Base-by-base conservation (phyloP, 2,329 filamentous ascomycete species). In the Lecanicillium sp. region DNA sequence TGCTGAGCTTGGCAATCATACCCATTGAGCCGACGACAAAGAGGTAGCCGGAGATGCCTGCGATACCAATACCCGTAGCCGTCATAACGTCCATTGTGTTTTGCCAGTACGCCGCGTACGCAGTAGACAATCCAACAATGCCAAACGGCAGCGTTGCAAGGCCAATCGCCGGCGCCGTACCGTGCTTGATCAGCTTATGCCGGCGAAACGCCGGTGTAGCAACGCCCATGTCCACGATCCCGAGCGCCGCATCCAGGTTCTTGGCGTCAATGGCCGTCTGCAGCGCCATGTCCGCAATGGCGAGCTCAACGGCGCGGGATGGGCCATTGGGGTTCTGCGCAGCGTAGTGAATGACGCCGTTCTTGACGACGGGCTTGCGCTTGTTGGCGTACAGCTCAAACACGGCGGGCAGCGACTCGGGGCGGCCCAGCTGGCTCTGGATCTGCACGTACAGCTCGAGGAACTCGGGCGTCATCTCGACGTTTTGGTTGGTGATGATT, bases 341-440 rank as follows among this genome's bases (percentile, higher is more conserved):
- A 29, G 66, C 68, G 53, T 80, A 87, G 45, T 64, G 63, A 37
- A 86, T 65, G 8, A 73, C 72, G 13, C 72, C 73, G 14, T 74
- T 71, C 36, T 70, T 69, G 50, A 77, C 67, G 36, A 72, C 63
- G 3, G 88, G 84, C 45, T 79, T 68, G 9, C 86, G 83, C 61
- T 97, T 98, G 49, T 77, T 77, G 35, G 87, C 86, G 58, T 90
- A 97, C 38, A 96, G 71, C 40, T 80, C 68, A 54, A 98, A 83
- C 30, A 88, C 77, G 43, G 81, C 75, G 6, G 90, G 87, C 45
- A 97, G 76, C 32, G 84, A 80, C 47, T 86, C 77, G 3, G 87
- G 81, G 41, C 74, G 79, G 44, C 79, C 75, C 31, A 97, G 74
- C 10, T 80, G 71, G 19, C 80, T 71, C 58, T 95, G 87, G 32